Base-by-base conservation (phyloP, 352 stramenopile species). In the Phytophthora pini region DNA sequence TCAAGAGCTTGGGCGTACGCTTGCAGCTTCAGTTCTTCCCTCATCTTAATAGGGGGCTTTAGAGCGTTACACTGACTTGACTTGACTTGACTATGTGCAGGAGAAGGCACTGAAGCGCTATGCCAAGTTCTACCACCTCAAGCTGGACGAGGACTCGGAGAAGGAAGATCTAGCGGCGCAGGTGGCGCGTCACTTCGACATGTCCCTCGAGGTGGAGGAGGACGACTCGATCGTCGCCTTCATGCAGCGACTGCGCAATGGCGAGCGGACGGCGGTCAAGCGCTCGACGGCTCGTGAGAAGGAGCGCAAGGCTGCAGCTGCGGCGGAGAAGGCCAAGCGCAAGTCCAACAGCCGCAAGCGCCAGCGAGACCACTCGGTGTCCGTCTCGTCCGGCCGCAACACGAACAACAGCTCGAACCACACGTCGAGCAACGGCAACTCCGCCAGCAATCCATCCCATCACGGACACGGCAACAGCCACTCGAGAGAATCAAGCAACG, bases 191-290 rank as follows among this genome's bases (percentile, higher is more conserved):
- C 85, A 95, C 70, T 94, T 94, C 31, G 87, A 93, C 56, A 70
- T 76, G 48, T 80, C 85, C 51, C 76, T 95, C 11, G 82, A 94
- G 27, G 87, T 95, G 22, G 82, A 94, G 58, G 85, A 95, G 55
- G 83, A 95, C 74, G 85, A 95, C 55, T 95, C 87, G 22, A 93
- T 95, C 56, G 78, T 93, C 50, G 77, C 83, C 39, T 95, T 95
- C 60, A 88, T 95, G 65, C 83, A 92, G 75, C 83, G 87, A 22
- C 60, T 95, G 31, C 87, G 87, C 66, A 95, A 95, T 51, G 87
- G 87, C 60, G 87, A 95, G 58, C 81, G 83, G 54, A 78, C 75
- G 46, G 53, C 79, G 13, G 71, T 75, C 53, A 88, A 87, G 68
- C 75, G 76, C 56, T 79, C 54, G 63, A 77, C 51, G 12, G 54